Percentiles rank a stretch among this genome's conserved stretches.
Conservation (phyloP, 257 asterid species). For the Haberlea rhodopensis region DNA sequence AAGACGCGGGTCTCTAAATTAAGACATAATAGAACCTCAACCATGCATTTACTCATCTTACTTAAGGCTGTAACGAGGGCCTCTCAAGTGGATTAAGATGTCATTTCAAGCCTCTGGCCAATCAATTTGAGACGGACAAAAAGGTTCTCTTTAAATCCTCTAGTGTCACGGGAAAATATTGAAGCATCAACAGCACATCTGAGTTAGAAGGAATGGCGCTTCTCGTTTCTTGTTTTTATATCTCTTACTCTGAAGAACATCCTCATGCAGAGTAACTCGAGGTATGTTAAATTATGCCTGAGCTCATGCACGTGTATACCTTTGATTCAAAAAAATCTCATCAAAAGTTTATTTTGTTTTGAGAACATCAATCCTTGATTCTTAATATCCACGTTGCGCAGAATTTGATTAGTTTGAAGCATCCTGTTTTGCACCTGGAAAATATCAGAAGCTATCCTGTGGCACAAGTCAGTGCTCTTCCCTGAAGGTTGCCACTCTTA, state of each 20-base stretch:
- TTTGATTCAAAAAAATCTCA: neutral
- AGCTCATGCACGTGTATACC: neutral
- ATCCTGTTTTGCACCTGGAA: conserved; percentile 32
- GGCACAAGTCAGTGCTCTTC: conserved; percentile 39
- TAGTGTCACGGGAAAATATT: conserved; percentile 1
- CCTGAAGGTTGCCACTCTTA: conserved; percentile 43
- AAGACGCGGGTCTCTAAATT: conserved; percentile 35
- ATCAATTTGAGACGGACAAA: conserved; percentile 2
- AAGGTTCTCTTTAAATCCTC: conserved; percentile 28
- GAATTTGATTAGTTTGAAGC: conserved; percentile 23
- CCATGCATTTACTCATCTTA: conserved; percentile 25
- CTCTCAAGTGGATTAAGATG: conserved; percentile 24
- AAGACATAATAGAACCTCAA: conserved; percentile 37
- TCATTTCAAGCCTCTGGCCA: conserved; percentile 24
- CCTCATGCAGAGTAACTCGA: conserved; percentile 37
- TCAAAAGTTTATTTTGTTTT: neutral
- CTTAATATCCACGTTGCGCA: conserved; percentile 21
- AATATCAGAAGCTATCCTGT: conserved; percentile 37
- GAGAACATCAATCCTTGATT: conserved; percentile 1
- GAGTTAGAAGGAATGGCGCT: conserved; percentile 29
- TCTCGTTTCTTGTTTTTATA: conserved; percentile 29
- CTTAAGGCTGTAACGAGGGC: conserved; percentile 26
- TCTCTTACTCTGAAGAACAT: conserved; percentile 33
- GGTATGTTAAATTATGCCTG: conserved; percentile 25
- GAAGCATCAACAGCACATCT: conserved; percentile 16